phyloP scores from a whole-genome alignment of 2,329 filamentous ascomycete species.

The Sarocladiaceae sp. region DNA sequence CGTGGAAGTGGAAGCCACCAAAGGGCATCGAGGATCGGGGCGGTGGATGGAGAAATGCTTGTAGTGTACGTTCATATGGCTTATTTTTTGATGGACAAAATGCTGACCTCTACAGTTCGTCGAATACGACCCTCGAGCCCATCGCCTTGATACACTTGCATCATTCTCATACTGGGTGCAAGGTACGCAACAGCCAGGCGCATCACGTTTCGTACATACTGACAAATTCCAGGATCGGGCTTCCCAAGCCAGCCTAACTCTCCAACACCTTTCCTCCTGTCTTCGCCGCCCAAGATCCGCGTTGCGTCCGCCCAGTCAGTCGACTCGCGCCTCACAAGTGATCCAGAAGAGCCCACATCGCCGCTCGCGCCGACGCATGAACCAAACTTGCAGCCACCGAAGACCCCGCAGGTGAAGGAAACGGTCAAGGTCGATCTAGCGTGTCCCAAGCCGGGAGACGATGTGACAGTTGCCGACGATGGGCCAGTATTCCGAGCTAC shows the following conservation, averaged over 20 bases:
- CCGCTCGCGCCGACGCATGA: constrained; percentile 41
- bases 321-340: constrained; percentile 73
- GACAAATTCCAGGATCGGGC: not conserved
- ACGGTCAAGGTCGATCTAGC: constrained; percentile 81
- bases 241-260: constrained; percentile 57
- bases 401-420: constrained; percentile 31
- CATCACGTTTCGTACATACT: not conserved
- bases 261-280: constrained; percentile 68
- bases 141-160: constrained; percentile 81
- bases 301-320: constrained; percentile 85
- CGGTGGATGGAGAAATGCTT: constrained; percentile 92
- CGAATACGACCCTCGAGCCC: constrained; percentile 92
- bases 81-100: not conserved
- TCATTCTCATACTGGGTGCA: constrained; percentile 96
- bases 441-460: constrained; percentile 79
- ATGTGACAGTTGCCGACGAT: constrained; percentile 81
- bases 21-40: constrained; percentile 76
- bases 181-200: constrained; percentile 45
- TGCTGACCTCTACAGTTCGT: constrained; percentile 62
- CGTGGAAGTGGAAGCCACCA: constrained; percentile 95
- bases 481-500: constrained; percentile 94
- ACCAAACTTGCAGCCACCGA: constrained; percentile 20
- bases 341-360: constrained; percentile 62
- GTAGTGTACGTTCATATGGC: constrained; percentile 59
- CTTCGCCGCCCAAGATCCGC: constrained; percentile 70